Percentiles rank a stretch among this genome's conserved stretches.
Evolutionary conservation across 2,329 filamentous ascomycete genomes (phyloP).

Genomic region (Ophiostoma sp.): DNA sequence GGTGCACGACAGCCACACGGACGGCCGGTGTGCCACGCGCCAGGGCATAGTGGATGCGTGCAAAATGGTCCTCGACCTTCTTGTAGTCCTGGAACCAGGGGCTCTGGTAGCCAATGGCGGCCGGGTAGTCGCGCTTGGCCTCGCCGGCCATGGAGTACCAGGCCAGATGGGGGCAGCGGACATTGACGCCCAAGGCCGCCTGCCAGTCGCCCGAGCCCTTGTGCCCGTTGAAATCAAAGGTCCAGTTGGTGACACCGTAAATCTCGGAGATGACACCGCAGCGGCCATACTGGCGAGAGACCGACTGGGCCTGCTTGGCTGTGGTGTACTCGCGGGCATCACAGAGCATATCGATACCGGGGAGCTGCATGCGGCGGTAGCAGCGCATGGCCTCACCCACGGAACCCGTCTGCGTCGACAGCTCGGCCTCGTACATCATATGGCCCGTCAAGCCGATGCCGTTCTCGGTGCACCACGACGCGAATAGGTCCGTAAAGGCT

Average conservation of each 20-base stretch:
- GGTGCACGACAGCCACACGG: background rate
- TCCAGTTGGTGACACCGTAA: conserved; percentile 8
- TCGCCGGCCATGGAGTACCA: conserved; percentile 14
- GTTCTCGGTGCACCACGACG: background rate
- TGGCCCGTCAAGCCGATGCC: background rate
- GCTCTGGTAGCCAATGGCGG: conserved; percentile 11
- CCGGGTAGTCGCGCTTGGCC: conserved; percentile 10
- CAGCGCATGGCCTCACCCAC: conserved; percentile 12
- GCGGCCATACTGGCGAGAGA: background rate
- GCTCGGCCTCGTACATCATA: conserved; percentile 7
- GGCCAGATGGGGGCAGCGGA: background rate
- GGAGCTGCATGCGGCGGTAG: conserved; percentile 4
- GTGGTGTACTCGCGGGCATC: conserved; percentile 9
- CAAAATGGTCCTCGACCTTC: conserved; percentile 6
- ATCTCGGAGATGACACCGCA: conserved; percentile 1
- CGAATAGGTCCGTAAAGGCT: background rate
- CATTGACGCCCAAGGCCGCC: background rate
- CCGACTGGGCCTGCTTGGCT: conserved; percentile 8
- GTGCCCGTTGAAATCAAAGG: background rate
- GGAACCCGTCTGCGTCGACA: background rate
- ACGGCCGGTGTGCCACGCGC: background rate
- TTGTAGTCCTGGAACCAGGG: conserved; percentile 11
- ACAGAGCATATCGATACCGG: conserved; percentile 1
- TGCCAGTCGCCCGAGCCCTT: conserved; percentile 8
- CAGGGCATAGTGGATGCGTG: background rate